Evolutionary conservation across 169 alveolate species (phyloP).

Genomic region (Theileria orientalis): DNA sequence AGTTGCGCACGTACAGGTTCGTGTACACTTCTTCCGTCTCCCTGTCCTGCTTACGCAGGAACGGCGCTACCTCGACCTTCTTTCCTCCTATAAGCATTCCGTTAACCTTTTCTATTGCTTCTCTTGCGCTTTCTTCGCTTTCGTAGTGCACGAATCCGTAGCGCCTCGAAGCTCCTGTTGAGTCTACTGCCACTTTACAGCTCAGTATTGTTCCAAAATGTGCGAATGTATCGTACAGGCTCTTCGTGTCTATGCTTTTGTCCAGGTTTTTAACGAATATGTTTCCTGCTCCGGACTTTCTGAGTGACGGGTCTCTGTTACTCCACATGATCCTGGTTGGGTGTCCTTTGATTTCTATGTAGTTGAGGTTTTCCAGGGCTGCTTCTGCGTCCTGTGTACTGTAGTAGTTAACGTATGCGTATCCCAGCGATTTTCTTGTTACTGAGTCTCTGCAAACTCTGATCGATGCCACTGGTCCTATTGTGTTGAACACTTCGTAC

Average conservation of each 20-base stretch:
- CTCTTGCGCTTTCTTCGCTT: constrained; percentile 88
- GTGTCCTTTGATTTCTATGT: constrained; percentile 88
- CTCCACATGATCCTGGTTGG: constrained; percentile 93
- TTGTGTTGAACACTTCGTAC: constrained; percentile 88
- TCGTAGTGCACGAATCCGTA: constrained; percentile 96
- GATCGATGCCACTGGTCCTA: constrained; percentile 91
- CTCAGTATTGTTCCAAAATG: constrained; percentile 91
- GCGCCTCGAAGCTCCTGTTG: constrained; percentile 86
- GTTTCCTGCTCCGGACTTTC: constrained; percentile 91
- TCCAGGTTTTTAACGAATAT: constrained; percentile 93
- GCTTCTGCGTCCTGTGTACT: constrained; percentile 88
- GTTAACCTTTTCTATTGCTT: constrained; percentile 89
- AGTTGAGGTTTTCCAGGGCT: constrained; percentile 89
- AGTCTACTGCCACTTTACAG: constrained; percentile 91
- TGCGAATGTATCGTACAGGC: constrained; percentile 90
- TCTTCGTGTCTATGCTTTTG: constrained; percentile 90
- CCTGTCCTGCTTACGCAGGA: constrained; percentile 82
- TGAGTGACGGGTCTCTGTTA: constrained; percentile 89
- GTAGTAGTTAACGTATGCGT: constrained; percentile 91
- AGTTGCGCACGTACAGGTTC: constrained; percentile 89
- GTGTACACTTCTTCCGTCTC: constrained; percentile 69
- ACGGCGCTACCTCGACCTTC: constrained; percentile 88
- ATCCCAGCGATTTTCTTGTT: constrained; percentile 87
- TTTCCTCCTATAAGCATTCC: constrained; percentile 89
- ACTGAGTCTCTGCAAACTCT: constrained; percentile 91